A percentile compares a stretch with the other conserved stretches of the same genome.
Conservation (phyloP, 768 basidiomycete species). For the Agrocybe pediades region DNA sequence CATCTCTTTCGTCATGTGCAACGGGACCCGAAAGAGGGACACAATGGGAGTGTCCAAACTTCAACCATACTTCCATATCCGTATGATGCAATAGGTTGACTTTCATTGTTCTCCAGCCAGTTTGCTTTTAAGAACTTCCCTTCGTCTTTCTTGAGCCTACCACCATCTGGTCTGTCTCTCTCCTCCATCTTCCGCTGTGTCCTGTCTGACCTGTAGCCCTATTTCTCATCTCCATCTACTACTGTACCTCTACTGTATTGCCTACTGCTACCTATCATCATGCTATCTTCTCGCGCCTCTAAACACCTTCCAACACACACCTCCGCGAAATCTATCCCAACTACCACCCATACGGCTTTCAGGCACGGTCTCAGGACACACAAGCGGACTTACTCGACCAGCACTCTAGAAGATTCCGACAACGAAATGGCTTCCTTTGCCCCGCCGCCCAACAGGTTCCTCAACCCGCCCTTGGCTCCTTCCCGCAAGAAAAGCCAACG, state of each 20-base stretch:
- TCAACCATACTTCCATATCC: conserved; percentile 12
- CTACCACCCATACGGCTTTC: conserved; percentile 36
- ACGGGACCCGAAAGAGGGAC: conserved; percentile 24
- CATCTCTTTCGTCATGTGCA: conserved; percentile 21
- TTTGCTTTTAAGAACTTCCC: conserved; percentile 29
- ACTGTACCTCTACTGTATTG: conserved; percentile 9
- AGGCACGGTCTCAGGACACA: conserved; percentile 43
- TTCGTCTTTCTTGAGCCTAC: conserved; percentile 19
- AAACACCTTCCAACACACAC: conserved; percentile 10
- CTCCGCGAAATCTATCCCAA: conserved; percentile 13
- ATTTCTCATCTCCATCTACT: conserved; percentile 5
- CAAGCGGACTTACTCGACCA: conserved; percentile 37
- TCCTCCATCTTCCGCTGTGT: conserved; percentile 15
- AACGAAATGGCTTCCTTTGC: conserved; percentile 65
- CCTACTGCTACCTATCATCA: conserved; percentile 5
- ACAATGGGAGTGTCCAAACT: conserved; percentile 33
- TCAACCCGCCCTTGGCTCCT: conserved; percentile 46
- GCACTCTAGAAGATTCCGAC: conserved; percentile 28
- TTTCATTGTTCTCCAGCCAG: conserved; percentile 32
- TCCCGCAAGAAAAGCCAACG: conserved; percentile 52
- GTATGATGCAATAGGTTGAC: conserved; percentile 17
- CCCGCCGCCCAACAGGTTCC: conserved; percentile 40
- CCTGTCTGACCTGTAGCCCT: conserved; percentile 17
- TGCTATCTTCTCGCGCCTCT: conserved; percentile 13
- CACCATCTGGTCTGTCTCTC: conserved; percentile 29